Conservation (phyloP, 768 basidiomycete genomes). For the Clavulina sp. region DNA sequence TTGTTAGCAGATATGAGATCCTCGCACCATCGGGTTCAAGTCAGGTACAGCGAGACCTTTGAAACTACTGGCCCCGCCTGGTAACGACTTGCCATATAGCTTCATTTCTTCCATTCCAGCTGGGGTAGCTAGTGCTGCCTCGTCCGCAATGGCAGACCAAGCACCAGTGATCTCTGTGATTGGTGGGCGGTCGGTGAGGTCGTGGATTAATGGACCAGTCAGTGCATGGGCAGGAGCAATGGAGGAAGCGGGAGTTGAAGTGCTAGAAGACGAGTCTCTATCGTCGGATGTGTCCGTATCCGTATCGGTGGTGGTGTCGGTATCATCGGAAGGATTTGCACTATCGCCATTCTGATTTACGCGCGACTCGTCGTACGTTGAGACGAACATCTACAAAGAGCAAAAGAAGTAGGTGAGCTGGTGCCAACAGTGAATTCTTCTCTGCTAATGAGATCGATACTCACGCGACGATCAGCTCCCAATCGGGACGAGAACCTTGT, state of each 20-base stretch:
- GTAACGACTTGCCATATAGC: conserved; percentile 29
- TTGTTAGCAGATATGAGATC: not conserved
- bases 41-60: conserved; percentile 67
- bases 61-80: conserved; percentile 56
- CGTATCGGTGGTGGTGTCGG: not conserved
- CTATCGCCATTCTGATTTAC: not conserved
- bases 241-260: too few species aligned
- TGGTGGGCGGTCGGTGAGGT: conserved; percentile 39
- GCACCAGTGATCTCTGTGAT: conserved; percentile 54
- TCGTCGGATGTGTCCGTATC: not conserved
- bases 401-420: not conserved
- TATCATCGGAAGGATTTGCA: not conserved
- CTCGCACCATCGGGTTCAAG: conserved; percentile 74
- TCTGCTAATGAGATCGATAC: conserved; percentile 19
- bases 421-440: not conserved
- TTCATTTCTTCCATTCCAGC: conserved; percentile 38
- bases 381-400: conserved; percentile 50
- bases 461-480: conserved; percentile 66
- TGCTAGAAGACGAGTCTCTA: conserved; percentile 5
- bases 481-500: conserved; percentile 72
- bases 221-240: conserved; percentile 15
- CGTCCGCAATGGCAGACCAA: conserved; percentile 47
- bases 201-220: too few species aligned
- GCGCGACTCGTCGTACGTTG: conserved; percentile 44
- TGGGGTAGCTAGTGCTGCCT: conserved; percentile 14